Base-by-base conservation (phyloP, 2,329 filamentous ascomycete species). In the Apiospora marii region DNA sequence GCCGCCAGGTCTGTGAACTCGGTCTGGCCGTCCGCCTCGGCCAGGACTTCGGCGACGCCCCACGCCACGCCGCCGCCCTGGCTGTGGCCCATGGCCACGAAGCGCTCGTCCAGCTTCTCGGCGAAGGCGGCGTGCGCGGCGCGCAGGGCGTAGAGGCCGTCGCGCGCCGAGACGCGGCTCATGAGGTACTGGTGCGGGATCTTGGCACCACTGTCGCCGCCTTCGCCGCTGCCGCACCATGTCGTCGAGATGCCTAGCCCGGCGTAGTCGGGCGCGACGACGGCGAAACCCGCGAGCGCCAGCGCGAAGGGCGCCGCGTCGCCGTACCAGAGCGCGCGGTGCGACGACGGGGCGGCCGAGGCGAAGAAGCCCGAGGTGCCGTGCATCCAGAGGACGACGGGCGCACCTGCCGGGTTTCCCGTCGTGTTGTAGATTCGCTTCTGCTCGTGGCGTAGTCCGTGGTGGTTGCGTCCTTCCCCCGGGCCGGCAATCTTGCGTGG, bases 21-120 rank as follows among this genome's bases (percentile, higher is more conserved):
- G 27, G 78, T 74, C 61, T 37, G 10, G 19, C 16, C 12, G 2
- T 76, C 73, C 0, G 76, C 77, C 4, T 61, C 53, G 3, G 8
- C 16, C 27, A 75, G 58, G 2, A 73, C 70, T 70, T 84, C 77
- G 13, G 82, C 81, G 51, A 79, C 73, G 4, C 77, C 78, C 86
- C 86, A 88, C 0, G 83, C 82, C 0, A 80, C 82, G 1, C 80
- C 81, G 10, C 85, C 86, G 30, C 86, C 87, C 77, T 88, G 84
- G 14, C 82, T 85, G 73, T 87, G 84, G 10, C 86, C 85, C 75
- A 85, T 81, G 34, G 82, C 79, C 22, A 87, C 83, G 71, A 86
- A 89, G 0, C 82, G 75, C 1, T 76, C 67, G 1, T 75, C 79
- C 0, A 84, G 75, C 1, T 77, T 74, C 1, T 77, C 76, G 0